Base-by-base conservation (phyloP, 2,329 filamentous ascomycete genomes). In the Penicillium sp. region DNA sequence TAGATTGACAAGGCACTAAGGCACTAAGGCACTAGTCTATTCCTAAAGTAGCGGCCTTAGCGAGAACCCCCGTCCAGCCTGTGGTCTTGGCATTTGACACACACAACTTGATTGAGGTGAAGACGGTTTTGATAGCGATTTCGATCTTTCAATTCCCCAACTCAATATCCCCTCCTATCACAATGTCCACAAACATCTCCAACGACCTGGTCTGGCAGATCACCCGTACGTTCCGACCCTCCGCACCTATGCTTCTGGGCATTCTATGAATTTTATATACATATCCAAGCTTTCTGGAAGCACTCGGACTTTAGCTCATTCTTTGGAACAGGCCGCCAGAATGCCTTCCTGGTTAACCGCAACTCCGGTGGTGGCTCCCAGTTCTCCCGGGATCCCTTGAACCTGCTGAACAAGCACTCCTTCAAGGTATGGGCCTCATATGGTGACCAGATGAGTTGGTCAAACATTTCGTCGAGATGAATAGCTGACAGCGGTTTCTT, bases 381-480 rank as follows among this genome's bases (percentile, higher is more conserved):
- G 77, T 90, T 99, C 82, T 97, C 92, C 65, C 87, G 88, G 66
- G 92, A 97, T 73, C 89, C 91, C 67, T 78, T 96, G 64, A 99
- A 97, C 84, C 77, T 97, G 76, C 81, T 78, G 74, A 97, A 96
- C 86, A 80, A 86, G 77, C 87, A 95, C 81, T 85, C 82, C 66
- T 87, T 89, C 79, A 97, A 95, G 86, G 89, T 93, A 63, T 30
- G 60, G 46, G 28, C 18, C 13, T 31, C 33, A 19, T 14, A 18
- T 35, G 33, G 25, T 16, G 27, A 37, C 38, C 22, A 30, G 16
- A 30, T 16, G 33, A 33, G 36, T 29, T 39, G 25, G 16, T 13
- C 29, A 27, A 11, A n/a, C 38, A 25, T 55, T 60, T 54, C 57
- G 40, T 7, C 49, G 41, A 53, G 52, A 56, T 53, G 16, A 50